phyloP scores from a whole-genome alignment of 179 eudicot genomes.

The Dionaea muscipula region DNA sequence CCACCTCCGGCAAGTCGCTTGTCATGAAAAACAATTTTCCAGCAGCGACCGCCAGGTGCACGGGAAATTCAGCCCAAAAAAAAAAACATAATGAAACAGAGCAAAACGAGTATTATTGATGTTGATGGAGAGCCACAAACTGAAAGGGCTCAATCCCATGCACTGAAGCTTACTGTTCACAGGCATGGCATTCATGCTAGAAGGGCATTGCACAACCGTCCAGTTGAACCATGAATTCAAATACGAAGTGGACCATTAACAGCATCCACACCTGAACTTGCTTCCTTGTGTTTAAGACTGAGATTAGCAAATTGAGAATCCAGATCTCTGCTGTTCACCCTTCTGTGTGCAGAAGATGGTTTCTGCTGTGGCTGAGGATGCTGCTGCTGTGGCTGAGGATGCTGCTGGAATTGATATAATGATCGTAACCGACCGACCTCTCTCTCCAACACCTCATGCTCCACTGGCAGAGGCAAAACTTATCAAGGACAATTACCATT shows the following conservation, averaged over 20 bases:
- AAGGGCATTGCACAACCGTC: background rate
- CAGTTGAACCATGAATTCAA: constrained; percentile 16
- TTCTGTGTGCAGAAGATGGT: constrained; percentile 50
- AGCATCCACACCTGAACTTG: constrained; percentile 39
- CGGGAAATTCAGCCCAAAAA: constrained; percentile 15
- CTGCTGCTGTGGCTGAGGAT: constrained; percentile 19
- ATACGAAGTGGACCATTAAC: constrained; percentile 48
- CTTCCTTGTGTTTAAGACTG: constrained; percentile 48
- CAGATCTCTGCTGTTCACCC: constrained; percentile 60
- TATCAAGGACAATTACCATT: too few species aligned
- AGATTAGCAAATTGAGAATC: constrained; percentile 66
- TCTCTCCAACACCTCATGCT: constrained; percentile 85
- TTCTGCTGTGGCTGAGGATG: constrained; percentile 26
- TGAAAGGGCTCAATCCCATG: constrained; percentile 9
- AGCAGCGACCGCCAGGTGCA: constrained; percentile 35
- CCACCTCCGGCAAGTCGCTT: constrained; percentile 43
- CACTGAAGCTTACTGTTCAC: constrained; percentile 8
- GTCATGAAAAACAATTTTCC: constrained; percentile 17
- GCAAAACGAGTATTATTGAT: constrained; percentile 9
- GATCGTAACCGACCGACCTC: constrained; percentile 57
- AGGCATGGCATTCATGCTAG: constrained; percentile 9
- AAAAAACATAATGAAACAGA: constrained; percentile 13
- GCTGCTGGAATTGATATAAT: constrained; percentile 44
- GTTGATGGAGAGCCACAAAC: constrained; percentile 11
- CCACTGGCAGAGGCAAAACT: constrained; percentile 44